Base-by-base conservation (phyloP, 345 rosid species). In the Leavenworthia alabamica region DNA sequence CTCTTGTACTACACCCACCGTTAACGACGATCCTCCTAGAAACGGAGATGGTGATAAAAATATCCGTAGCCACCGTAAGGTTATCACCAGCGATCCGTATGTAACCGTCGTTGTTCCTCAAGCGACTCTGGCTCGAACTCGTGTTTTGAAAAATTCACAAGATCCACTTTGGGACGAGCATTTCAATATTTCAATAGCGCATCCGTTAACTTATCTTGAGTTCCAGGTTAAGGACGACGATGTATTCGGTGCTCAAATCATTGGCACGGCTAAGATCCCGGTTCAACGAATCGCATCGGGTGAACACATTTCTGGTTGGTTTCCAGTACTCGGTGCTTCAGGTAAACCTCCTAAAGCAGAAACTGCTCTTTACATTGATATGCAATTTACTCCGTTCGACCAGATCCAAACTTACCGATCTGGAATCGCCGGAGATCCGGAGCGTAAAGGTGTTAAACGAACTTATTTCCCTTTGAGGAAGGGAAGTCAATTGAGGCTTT, bases 51-150 rank as follows among this genome's bases (percentile, higher is more conserved):
- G 48, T 5, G 68, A 64, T 51, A n/a, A 16, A 2, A 65, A 57
- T 22, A 27, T 60, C 45, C 83, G 16, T 26, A 68, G 37, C 13
- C 79, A 69, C 73, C 59, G 75, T 5, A 78, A 71, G 44, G 75
- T 87, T 16, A 73, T 93, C 78, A 83, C 92, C 49, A 85, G 92
- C 63, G 97, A 89, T 41, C 81, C 97, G 0, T 93, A 93, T 52
- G 96, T 84, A 33, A 85, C 90, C 62, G 92, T 93, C 44, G 64
- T 72, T 2, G 96, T 93, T 20, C 99, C 99, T 0, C 97, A 93
- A 29, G 80, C 90, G 31, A 93, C 96, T 12, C 57, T 93, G 9
- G 99, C 99, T 5, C 78, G 97, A 5, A 87, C 97, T 0, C 79
- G 84, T 17, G 96, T 93, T 9, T 12, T 93, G 33, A 86, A 83